phyloP scores from a whole-genome alignment of 225 moss, liverwort and hornwort species.

The Pseudoscleropodium purum region DNA sequence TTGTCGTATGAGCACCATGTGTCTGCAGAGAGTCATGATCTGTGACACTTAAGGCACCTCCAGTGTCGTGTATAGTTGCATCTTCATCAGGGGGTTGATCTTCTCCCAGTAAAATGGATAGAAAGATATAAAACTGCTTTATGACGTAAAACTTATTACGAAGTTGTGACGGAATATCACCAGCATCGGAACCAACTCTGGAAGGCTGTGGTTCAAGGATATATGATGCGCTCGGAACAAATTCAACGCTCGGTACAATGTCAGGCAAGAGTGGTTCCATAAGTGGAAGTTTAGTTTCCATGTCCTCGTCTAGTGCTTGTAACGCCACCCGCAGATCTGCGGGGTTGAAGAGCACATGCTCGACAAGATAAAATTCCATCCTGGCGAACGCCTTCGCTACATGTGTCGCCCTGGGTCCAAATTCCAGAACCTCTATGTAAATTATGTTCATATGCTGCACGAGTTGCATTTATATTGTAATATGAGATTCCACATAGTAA shows the following conservation, averaged over 20 bases:
- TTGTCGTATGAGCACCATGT: not conserved
- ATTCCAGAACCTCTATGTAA: not conserved
- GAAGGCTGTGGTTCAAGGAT: not conserved
- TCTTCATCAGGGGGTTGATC: not conserved
- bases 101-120: not conserved
- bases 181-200: not conserved
- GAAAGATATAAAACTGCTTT: not conserved
- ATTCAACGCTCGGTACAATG: not conserved
- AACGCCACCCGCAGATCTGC: not conserved
- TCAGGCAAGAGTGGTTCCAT: too few species aligned
- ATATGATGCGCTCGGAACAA: not conserved
- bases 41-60: not conserved
- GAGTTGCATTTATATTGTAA: too few species aligned
- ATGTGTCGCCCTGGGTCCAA: not conserved
- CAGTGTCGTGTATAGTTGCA: not conserved
- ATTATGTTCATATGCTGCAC: not conserved
- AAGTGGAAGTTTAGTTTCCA: not conserved
- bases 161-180: not conserved
- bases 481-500: not conserved
- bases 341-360: not conserved
- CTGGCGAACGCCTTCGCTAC: not conserved
- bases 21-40: not conserved
- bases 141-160: accelerated
- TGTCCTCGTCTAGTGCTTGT: not conserved
- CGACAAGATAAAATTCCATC: not conserved